Conservation (phyloP, 495 filamentous ascomycete genomes). For the Penicillium diatomitis region DNA sequence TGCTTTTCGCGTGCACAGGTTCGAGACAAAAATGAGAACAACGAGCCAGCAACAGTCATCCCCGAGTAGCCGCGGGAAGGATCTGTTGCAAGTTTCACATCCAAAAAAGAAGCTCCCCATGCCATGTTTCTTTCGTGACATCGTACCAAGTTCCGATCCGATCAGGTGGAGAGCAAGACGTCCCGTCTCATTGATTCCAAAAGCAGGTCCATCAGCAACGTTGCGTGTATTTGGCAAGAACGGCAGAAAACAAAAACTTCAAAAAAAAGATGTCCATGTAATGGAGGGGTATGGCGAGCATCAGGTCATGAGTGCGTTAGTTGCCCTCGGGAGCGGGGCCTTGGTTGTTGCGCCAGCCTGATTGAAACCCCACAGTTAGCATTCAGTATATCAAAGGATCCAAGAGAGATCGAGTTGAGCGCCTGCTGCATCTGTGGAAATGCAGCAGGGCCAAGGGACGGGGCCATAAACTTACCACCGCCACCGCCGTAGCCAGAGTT, state of each 20-base stretch:
- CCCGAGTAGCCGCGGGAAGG: neutral
- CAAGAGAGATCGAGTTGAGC: too few species aligned
- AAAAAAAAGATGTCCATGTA: slow-evolving; percentile 3
- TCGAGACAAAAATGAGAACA: slow-evolving; percentile 1
- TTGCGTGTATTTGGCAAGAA: neutral
- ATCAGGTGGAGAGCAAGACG: slow-evolving; percentile 1
- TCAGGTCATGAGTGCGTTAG: slow-evolving; percentile 2
- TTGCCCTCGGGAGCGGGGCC: slow-evolving; percentile 17
- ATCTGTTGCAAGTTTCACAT: neutral
- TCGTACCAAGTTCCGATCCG: slow-evolving; percentile 7
- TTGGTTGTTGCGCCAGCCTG: slow-evolving; percentile 28
- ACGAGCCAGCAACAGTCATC: too few species aligned
- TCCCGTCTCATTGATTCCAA: slow-evolving; percentile 8
- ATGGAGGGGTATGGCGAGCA: slow-evolving; percentile 6
- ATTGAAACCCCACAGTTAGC: neutral
- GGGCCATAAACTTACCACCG: slow-evolving; percentile 21
- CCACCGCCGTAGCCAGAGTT: slow-evolving; percentile 27
- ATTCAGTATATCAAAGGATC: too few species aligned
- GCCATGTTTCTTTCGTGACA: slow-evolving; percentile 1
- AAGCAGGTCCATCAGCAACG: slow-evolving; percentile 3
- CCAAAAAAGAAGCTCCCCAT: neutral
- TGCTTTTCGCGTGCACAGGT: neutral
- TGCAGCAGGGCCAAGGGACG: neutral
- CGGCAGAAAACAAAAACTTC: too few species aligned
- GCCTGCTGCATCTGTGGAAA: neutral